A percentile compares a stretch with the other conserved stretches of the same genome.
These are phyloP conservation scores for Phytophthora agathidicida DNA, from an alignment of 352 stramenopile species.

Conservation along the genomic window DNA sequence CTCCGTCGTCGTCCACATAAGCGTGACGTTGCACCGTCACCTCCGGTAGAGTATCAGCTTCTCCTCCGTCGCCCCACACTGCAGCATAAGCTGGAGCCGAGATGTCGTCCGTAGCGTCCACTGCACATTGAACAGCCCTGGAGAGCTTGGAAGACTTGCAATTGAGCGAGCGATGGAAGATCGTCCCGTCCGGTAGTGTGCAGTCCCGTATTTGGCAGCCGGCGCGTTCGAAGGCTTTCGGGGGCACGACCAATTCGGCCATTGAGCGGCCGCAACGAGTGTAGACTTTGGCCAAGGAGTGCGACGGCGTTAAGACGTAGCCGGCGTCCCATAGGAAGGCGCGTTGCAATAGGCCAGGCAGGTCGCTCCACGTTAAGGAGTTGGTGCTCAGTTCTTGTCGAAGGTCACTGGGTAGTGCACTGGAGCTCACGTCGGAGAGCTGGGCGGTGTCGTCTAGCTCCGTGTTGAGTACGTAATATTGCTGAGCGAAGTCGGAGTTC, in stretches of 20 bases:
- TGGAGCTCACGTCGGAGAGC: constrained; percentile 28
- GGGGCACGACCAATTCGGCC: constrained; percentile 63
- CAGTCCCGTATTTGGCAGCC: constrained; percentile 45
- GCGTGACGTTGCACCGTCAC: constrained; percentile 61
- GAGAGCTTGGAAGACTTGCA: constrained; percentile 56
- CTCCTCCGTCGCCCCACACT: constrained; percentile 68
- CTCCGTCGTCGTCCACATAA: constrained; percentile 33
- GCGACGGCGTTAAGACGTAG: constrained; percentile 51
- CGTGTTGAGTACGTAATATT: constrained; percentile 60
- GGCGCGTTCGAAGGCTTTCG: constrained; percentile 60
- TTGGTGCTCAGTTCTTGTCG: constrained; percentile 34
- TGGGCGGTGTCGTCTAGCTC: constrained; percentile 37
- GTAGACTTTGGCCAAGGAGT: constrained; percentile 51
- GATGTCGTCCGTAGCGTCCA: constrained; percentile 42
- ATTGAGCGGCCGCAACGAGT: constrained; percentile 71
- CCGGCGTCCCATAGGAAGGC: constrained; percentile 74
- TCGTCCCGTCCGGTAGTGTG: constrained; percentile 20
- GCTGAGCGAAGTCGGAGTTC: constrained; percentile 75
- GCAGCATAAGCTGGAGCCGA: constrained; percentile 42
- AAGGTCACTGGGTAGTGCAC: constrained; percentile 37
- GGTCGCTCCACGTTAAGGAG: constrained; percentile 49
- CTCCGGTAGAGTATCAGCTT: constrained; percentile 52
- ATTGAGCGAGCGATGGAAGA: constrained; percentile 44
- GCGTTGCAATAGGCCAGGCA: constrained; percentile 65
- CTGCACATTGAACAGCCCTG: constrained; percentile 56